Conservation (phyloP, 1,284 basidiomycete species). For the Ustilago curta region DNA sequence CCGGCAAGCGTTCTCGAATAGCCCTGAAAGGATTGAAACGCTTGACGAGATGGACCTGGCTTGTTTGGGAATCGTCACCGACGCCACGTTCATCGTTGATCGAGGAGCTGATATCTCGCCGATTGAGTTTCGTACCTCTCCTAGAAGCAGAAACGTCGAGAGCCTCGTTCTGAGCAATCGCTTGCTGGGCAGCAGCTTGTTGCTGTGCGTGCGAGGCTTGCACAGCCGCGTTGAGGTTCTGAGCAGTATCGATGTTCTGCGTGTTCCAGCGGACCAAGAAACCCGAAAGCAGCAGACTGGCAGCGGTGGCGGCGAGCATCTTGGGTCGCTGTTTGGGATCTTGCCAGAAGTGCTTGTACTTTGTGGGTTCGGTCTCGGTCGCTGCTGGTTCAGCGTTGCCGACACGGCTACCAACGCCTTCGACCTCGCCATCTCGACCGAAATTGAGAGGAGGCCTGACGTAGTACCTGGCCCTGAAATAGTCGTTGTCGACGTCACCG, state of each 20-base stretch:
- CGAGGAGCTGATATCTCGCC: neutral
- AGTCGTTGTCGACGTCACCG: conserved; percentile 14
- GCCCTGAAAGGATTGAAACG: conserved; percentile 6
- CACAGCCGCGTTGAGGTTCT: conserved; percentile 9
- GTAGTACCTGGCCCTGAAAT: neutral
- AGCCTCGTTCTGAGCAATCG: conserved; percentile 4
- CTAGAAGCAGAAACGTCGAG: conserved; percentile 1
- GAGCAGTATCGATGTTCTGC: conserved; percentile 3
- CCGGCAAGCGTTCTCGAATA: neutral
- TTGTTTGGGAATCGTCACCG: neutral
- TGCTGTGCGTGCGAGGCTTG: conserved; percentile 4
- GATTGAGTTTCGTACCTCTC: neutral
- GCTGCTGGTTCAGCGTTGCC: neutral
- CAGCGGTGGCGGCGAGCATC: neutral
- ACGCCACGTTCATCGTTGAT: too few species aligned
- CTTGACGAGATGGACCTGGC: conserved; percentile 5
- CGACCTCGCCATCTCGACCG: neutral
- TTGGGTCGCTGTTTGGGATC: conserved; percentile 11
- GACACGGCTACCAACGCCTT: neutral
- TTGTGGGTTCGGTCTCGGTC: neutral
- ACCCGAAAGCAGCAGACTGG: neutral
- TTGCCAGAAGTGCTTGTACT: conserved; percentile 6
- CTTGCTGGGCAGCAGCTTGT: conserved; percentile 11
- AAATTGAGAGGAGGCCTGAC: conserved; percentile 8
- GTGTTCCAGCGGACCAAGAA: neutral